Base-by-base conservation (phyloP, 352 stramenopile genomes). In the Globisporangium echinulatum region DNA sequence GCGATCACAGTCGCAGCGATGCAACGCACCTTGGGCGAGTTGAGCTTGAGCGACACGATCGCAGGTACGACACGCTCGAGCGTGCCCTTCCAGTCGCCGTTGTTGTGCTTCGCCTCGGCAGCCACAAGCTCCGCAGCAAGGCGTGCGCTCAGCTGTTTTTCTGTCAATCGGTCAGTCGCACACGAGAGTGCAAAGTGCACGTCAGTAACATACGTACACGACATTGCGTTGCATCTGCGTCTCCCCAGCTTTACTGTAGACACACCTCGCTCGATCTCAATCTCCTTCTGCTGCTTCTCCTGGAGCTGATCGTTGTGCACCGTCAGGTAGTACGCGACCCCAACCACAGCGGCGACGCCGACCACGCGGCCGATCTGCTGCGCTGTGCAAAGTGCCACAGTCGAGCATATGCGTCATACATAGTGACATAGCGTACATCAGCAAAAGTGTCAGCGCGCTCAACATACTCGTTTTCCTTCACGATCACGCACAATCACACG, bases 1-100 rank as follows among this genome's bases (percentile, higher is more conserved):
- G 25, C 25, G 25, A 33, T 33, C 25, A 2, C 25, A 33, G 25
- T 33, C 25, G 25, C 25, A 33, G 25, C 25, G 25, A 3, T 33
- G 25, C 25, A 33, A 19, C 58, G 7, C 39, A 92, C 84, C 76
- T 94, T 94, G 11, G 85, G 85, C 17, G 82, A 90, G 62, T 94
- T 94, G 25, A 94, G 78, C 65, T 94, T 94, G n/a, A 94, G 72
- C 53, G 81, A 91, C 14, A 94, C 85, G 51, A 95, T 95, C 11
- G 85, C 85, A 10, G 85, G 84, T 25, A 95, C 82, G 14, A 93
- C 83, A 11, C 80, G 82, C 63, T 95, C 82, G 0, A 95, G 71
- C n/a, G 85, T 94, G 33, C 69, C 68, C 58, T 94, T 94, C 85
- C 85, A 94, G 63, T 91, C 84, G 50, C 71, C 61, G 52, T 75